Conservation (phyloP, 768 basidiomycete species). For the Pisolithus sp. region DNA sequence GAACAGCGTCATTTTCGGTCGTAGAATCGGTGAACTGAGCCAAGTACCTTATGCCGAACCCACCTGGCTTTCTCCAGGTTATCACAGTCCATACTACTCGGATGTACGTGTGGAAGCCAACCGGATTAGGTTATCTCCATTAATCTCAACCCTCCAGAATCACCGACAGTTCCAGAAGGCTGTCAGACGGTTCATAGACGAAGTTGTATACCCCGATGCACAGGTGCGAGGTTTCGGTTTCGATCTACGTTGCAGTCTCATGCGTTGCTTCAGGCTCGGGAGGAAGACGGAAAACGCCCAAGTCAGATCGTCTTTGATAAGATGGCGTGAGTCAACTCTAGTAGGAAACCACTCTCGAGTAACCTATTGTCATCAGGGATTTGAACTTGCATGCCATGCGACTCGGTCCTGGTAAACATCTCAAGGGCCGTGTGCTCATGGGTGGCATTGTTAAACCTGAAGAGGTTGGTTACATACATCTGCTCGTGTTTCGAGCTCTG, state of each 20-base stretch:
- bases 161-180: constrained; percentile 43
- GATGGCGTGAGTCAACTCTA: constrained; percentile 54
- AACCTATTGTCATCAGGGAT: constrained; percentile 33
- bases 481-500: constrained; percentile 4
- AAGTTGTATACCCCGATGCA: constrained; percentile 47
- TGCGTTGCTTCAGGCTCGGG: constrained; percentile 41
- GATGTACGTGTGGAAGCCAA: constrained; percentile 36
- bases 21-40: constrained; percentile 53
- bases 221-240: constrained; percentile 14
- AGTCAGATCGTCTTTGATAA: constrained; percentile 70
- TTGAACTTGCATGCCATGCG: constrained; percentile 83
- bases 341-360: not conserved
- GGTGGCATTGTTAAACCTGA: constrained; percentile 71
- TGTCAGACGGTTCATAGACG: constrained; percentile 59
- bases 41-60: constrained; percentile 86
- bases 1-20: constrained; percentile 44
- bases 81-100: constrained; percentile 64
- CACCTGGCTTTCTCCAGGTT: constrained; percentile 68
- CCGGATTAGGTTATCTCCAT: not conserved
- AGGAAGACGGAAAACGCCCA: constrained; percentile 87
- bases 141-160: constrained; percentile 28
- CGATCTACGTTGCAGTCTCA: constrained; percentile 18
- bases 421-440: constrained; percentile 71
- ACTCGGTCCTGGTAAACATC: constrained; percentile 83
- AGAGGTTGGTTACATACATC: constrained; percentile 36